Evolutionary conservation across 2,329 filamentous ascomycete genomes (phyloP).

Genomic region (Polytolypa hystricis): DNA sequence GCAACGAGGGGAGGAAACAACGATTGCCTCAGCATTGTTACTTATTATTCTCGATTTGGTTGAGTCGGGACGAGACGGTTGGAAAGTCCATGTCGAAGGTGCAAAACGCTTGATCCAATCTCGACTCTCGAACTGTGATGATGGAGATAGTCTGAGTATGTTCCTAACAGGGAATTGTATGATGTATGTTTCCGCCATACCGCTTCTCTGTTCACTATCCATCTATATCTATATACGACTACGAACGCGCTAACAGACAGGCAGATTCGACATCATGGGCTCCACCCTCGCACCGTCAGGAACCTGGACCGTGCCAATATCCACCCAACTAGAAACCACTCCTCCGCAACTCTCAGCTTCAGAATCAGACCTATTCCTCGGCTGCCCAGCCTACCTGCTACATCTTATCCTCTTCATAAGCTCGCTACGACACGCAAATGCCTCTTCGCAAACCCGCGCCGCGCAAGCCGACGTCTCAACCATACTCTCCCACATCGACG

Average conservation of each 20-base stretch:
- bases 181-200: background rate
- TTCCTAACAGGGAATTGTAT: conserved; percentile 23
- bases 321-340: conserved; percentile 25
- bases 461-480: conserved; percentile 17
- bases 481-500: conserved; percentile 28
- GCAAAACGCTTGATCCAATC: conserved; percentile 37
- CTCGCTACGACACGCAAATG: conserved; percentile 24
- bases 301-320: conserved; percentile 28
- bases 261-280: conserved; percentile 32
- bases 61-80: conserved; percentile 40
- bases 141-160: conserved; percentile 25
- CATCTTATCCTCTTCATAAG: conserved; percentile 32
- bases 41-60: conserved; percentile 41
- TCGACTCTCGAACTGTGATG: conserved; percentile 21
- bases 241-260: background rate
- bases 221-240: too few relatives aligned
- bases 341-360: conserved; percentile 29
- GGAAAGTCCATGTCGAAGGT: conserved; percentile 42
- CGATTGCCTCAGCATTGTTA: conserved; percentile 36
- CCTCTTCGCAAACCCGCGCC: conserved; percentile 14
- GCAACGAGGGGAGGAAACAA: conserved; percentile 30
- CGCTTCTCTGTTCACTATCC: background rate
- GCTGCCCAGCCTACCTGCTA: conserved; percentile 30
- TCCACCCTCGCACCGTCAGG: conserved; percentile 31
- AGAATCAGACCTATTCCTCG: conserved; percentile 31